A percentile compares a stretch with the other conserved stretches of the same genome.
Evolutionary conservation across 2,329 filamentous ascomycete genomes (phyloP).

Genomic region (Orbilia oligospora): DNA sequence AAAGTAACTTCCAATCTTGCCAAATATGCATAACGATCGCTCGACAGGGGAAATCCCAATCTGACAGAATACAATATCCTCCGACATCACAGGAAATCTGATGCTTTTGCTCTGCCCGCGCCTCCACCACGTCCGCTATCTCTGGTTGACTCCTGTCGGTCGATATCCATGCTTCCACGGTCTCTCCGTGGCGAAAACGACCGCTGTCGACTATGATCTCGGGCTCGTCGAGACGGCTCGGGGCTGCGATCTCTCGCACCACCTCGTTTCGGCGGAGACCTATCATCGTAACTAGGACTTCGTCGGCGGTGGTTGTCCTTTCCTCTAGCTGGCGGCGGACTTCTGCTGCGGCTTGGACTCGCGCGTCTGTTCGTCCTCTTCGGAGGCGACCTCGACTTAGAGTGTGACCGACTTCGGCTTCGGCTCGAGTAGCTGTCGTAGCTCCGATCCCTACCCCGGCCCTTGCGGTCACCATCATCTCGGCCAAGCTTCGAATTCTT

Average conservation of each 20-base stretch:
- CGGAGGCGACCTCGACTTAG: conserved; percentile 40
- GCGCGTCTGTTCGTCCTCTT: conserved; percentile 46
- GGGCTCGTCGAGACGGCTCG: conserved; percentile 38
- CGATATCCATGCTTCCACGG: conserved; percentile 47
- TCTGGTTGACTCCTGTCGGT: conserved; percentile 58
- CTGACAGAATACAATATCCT: conserved; percentile 27
- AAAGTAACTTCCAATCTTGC: conserved; percentile 15
- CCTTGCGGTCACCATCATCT: conserved; percentile 64
- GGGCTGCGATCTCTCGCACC: conserved; percentile 19
- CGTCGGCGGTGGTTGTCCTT: conserved; percentile 51
- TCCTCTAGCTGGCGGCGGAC: conserved; percentile 39
- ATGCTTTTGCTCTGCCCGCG: conserved; percentile 63
- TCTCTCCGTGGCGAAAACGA: conserved; percentile 44
- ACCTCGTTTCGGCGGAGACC: conserved; percentile 28
- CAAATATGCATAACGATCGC: conserved; percentile 8
- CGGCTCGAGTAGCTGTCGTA: conserved; percentile 65
- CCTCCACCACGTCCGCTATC: conserved; percentile 60
- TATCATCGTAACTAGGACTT: conserved; percentile 51
- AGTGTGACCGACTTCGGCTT: conserved; percentile 61
- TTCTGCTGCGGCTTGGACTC: conserved; percentile 58
- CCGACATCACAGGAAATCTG: conserved; percentile 63
- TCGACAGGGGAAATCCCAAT: conserved; percentile 10
- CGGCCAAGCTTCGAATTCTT: conserved; percentile 35
- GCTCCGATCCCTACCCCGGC: conserved; percentile 66
- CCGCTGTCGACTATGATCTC: conserved; percentile 53